These are phyloP conservation scores for Didymella arachidicola DNA, from an alignment of 2,329 filamentous ascomycete genomes.

Conservation along the genomic window DNA sequence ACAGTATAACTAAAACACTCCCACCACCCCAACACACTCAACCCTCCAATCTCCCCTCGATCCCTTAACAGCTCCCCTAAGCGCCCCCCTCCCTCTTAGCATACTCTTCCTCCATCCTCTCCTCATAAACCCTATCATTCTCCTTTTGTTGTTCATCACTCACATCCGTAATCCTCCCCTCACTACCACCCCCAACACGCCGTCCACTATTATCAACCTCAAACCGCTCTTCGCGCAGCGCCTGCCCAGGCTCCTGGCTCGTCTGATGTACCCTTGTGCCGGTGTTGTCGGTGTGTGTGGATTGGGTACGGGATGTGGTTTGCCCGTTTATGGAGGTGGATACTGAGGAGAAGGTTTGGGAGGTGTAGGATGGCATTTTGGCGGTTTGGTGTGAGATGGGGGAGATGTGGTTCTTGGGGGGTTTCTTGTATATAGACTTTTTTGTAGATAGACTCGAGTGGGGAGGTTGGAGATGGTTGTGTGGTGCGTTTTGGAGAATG, in stretches of 20 bases:
- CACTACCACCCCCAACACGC: slow-evolving; percentile 24
- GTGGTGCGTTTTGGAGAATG: no score
- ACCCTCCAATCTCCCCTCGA: no score
- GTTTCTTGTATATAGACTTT: no score
- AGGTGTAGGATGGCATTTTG: slow-evolving; percentile 35
- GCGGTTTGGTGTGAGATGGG: neutral
- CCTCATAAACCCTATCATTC: slow-evolving; percentile 49
- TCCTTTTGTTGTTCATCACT: slow-evolving; percentile 45
- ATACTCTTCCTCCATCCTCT: slow-evolving; percentile 53
- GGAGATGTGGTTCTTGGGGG: neutral
- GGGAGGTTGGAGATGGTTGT: neutral
- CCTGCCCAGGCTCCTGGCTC: slow-evolving; percentile 39
- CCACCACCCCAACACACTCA: no score
- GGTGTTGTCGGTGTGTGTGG: slow-evolving; percentile 36
- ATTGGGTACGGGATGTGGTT: slow-evolving; percentile 37
- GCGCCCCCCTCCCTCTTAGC: slow-evolving; percentile 52
- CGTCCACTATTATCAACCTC: slow-evolving; percentile 35
- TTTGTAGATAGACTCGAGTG: neutral
- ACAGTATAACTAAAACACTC: no score
- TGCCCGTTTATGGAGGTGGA: slow-evolving; percentile 40
- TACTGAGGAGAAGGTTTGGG: slow-evolving; percentile 36
- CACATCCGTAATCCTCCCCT: slow-evolving; percentile 43
- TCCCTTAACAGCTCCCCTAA: neutral
- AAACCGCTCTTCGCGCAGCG: slow-evolving; percentile 35
- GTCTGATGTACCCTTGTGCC: slow-evolving; percentile 41